phyloP scores from a whole-genome alignment of 106 monocot genomes.

The Hemerocallis citrina region DNA sequence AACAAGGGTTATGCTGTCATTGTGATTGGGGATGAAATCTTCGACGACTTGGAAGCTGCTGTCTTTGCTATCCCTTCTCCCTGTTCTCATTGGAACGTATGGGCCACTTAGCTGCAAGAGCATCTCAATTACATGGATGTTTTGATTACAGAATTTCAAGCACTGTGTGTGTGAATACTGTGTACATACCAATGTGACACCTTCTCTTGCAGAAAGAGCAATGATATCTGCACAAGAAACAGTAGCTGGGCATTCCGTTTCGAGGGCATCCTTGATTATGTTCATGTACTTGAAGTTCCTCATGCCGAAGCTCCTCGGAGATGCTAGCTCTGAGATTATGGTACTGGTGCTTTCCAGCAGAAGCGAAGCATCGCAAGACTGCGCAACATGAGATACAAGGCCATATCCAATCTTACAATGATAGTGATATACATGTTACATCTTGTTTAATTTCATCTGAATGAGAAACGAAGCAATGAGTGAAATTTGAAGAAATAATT shows the following conservation, averaged over 20 bases:
- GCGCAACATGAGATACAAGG: neutral
- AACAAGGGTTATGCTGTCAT: constrained; percentile 31
- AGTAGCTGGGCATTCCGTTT: constrained; percentile 44
- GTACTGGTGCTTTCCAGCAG: constrained; percentile 22
- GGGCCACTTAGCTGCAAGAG: constrained; percentile 39
- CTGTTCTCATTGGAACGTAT: constrained; percentile 43
- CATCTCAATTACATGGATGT: neutral
- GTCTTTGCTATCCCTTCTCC: constrained; percentile 41
- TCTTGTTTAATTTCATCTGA: neutral
- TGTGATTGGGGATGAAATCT: constrained; percentile 51
- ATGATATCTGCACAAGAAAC: constrained; percentile 70
- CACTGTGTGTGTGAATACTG: no score
- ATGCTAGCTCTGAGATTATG: constrained; percentile 28
- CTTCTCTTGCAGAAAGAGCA: constrained; percentile 55
- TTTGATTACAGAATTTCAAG: neutral
- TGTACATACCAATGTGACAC: constrained; percentile 15
- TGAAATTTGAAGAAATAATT: neutral
- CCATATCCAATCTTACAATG: neutral
- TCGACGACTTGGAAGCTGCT: constrained; percentile 25
- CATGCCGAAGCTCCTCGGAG: constrained; percentile 59
- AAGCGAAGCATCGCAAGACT: constrained; percentile 61
- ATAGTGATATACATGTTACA: neutral
- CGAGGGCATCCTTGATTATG: constrained; percentile 44
- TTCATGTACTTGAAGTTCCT: constrained; percentile 64
- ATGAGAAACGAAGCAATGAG: neutral